These are phyloP conservation scores for Wickerhamomyces silvicola DNA, from an alignment of 805 yeast species.

Conservation along the genomic window DNA sequence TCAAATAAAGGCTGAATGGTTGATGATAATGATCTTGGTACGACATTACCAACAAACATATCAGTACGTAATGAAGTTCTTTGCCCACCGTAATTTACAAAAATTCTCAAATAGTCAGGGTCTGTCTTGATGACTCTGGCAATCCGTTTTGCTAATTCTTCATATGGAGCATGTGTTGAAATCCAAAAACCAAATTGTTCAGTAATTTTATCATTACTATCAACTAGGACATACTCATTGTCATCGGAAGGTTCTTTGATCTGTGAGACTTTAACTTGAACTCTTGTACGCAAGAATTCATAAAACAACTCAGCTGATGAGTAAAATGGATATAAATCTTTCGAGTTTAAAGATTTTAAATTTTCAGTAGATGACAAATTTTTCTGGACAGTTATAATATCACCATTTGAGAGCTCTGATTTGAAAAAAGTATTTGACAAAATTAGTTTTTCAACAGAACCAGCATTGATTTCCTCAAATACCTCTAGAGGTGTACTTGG, in stretches of 20 bases:
- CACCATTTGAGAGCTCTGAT: conserved; percentile 61
- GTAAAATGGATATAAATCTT: conserved; percentile 26
- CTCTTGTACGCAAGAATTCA: conserved; percentile 49
- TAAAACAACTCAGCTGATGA: conserved; percentile 41
- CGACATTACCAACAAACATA: conserved; percentile 25
- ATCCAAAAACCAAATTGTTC: conserved; percentile 59
- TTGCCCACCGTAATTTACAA: conserved; percentile 55
- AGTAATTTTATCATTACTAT: conserved; percentile 18
- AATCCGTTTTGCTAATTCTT: conserved; percentile 54
- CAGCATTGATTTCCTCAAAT: conserved; percentile 58
- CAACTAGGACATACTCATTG: conserved; percentile 43
- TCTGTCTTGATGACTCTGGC: conserved; percentile 48
- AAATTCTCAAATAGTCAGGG: conserved; percentile 59
- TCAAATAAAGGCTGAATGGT: conserved; percentile 44
- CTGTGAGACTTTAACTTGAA: conserved; percentile 50
- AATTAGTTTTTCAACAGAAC: conserved; percentile 37
- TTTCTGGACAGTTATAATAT: conserved; percentile 40
- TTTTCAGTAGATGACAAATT: conserved; percentile 9
- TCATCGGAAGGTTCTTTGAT: conserved; percentile 33
- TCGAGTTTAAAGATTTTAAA: conserved; percentile 6
- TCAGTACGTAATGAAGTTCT: conserved; percentile 39
- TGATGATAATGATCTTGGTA: conserved; percentile 25
- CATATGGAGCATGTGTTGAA: conserved; percentile 51
- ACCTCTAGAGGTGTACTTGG: conserved; percentile 30
- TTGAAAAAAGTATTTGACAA: conserved; percentile 39